These are phyloP conservation scores for Dalbergia cultrata DNA, from an alignment of 306 rosid genomes.

Conservation along the genomic window DNA sequence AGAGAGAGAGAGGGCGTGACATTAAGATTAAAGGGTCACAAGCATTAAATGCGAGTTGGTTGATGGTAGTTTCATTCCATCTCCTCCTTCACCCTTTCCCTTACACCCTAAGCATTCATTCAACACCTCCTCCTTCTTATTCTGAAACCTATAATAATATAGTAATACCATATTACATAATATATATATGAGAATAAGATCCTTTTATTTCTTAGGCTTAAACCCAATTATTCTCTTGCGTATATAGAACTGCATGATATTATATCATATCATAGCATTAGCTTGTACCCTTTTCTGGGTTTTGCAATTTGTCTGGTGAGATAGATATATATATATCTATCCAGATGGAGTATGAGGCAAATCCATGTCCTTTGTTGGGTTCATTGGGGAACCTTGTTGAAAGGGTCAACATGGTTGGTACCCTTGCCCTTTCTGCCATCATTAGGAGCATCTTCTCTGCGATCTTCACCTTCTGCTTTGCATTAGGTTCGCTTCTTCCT, in stretches of 20 bases:
- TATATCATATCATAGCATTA: background rate
- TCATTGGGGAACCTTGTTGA: slow-evolving; percentile 61
- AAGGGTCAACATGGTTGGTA: slow-evolving; percentile 56
- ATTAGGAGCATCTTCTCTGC: slow-evolving; percentile 80
- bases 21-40: slow-evolving; percentile 14
- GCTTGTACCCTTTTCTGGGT: background rate
- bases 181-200: too few relatives aligned
- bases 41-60: slow-evolving; percentile 84
- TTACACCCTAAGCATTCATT: slow-evolving; percentile 55
- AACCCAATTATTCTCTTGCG: background rate
- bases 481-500: slow-evolving; percentile 65
- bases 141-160: background rate
- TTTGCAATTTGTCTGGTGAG: background rate
- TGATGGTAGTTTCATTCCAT: slow-evolving; percentile 54
- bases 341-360: slow-evolving; percentile 66
- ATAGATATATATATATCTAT: background rate
- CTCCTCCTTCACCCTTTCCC: slow-evolving; percentile 42
- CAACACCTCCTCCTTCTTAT: slow-evolving; percentile 1
- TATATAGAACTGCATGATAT: background rate
- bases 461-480: slow-evolving; percentile 92
- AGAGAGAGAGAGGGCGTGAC: background rate
- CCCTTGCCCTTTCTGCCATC: slow-evolving; percentile 68
- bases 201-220: background rate
- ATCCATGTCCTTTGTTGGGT: slow-evolving; percentile 59
- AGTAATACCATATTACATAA: background rate